Evolutionary conservation across 1,284 basidiomycete genomes (phyloP).

Genomic region (Apiotrichum veenhuisii): DNA sequence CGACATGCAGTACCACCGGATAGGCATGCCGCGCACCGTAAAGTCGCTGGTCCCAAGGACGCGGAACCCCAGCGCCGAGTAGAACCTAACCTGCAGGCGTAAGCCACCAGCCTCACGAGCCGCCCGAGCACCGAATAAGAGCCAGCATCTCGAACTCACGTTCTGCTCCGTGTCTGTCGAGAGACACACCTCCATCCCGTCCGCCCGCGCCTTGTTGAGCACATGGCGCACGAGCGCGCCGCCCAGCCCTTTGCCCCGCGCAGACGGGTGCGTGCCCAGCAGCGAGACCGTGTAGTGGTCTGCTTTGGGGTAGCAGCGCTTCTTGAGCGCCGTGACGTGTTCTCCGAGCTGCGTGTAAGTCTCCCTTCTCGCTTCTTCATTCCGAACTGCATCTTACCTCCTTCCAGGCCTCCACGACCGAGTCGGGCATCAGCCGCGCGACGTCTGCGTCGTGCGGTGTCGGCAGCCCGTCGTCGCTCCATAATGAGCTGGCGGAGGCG

Average conservation of each 20-base stretch:
- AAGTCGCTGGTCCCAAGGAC: background rate
- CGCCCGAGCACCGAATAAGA: too few relatives aligned
- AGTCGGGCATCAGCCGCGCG: background rate
- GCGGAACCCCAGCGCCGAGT: background rate
- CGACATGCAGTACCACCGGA: background rate
- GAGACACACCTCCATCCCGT: background rate
- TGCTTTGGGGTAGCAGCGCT: background rate
- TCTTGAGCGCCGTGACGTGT: background rate
- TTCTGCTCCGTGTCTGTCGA: background rate
- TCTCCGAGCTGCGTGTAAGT: background rate
- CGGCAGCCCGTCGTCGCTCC: background rate
- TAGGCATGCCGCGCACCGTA: background rate
- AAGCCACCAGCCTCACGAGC: too few relatives aligned
- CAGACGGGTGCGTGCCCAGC: background rate
- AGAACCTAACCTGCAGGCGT: background rate
- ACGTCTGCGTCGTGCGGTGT: background rate
- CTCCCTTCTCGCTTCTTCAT: background rate
- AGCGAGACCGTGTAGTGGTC: background rate
- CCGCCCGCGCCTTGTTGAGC: background rate
- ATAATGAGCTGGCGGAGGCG: background rate
- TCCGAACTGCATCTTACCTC: too few relatives aligned
- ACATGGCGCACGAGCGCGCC: background rate
- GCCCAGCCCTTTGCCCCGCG: background rate
- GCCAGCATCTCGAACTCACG: background rate
- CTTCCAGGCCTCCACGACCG: background rate